These are phyloP conservation scores for Agrocybe pediades DNA, from an alignment of 768 basidiomycete genomes.

Conservation along the genomic window DNA sequence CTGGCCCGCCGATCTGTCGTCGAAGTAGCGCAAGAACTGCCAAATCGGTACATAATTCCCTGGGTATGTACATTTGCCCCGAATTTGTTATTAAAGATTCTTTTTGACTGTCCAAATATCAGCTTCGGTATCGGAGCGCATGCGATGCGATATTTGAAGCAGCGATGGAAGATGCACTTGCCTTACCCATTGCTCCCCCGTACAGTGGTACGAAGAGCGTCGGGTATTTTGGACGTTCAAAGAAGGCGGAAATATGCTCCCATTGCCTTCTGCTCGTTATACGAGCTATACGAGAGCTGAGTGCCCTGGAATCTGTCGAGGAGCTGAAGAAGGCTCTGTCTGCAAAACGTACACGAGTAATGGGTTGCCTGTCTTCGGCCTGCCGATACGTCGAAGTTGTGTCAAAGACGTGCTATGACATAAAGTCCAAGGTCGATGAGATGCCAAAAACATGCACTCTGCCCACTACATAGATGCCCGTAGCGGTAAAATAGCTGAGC, in stretches of 20 bases:
- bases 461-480: no score
- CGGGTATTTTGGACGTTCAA: conserved; percentile 6
- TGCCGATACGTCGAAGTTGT: conserved; percentile 12
- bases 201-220: conserved; percentile 1
- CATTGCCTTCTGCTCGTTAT: conserved; percentile 11
- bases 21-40: conserved; percentile 12
- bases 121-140: conserved; percentile 12
- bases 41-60: conserved; percentile 13
- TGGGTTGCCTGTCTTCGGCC: conserved; percentile 10
- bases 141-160: conserved; percentile 16
- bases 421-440: conserved; percentile 12
- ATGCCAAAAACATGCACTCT: no score
- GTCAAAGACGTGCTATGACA: background rate
- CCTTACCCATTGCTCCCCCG: background rate
- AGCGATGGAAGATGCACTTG: conserved; percentile 1
- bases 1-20: conserved; percentile 13
- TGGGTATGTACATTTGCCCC: conserved; percentile 9
- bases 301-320: background rate
- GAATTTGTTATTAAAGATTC: background rate
- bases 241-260: conserved; percentile 10
- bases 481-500: no score
- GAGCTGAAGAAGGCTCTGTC: conserved; percentile 11
- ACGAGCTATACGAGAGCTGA: conserved; percentile 8
- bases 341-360: background rate
- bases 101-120: background rate